These are phyloP conservation scores for Mesembryanthemum crystallinum DNA, from an alignment of 148 eudicot species.

Conservation along the genomic window DNA sequence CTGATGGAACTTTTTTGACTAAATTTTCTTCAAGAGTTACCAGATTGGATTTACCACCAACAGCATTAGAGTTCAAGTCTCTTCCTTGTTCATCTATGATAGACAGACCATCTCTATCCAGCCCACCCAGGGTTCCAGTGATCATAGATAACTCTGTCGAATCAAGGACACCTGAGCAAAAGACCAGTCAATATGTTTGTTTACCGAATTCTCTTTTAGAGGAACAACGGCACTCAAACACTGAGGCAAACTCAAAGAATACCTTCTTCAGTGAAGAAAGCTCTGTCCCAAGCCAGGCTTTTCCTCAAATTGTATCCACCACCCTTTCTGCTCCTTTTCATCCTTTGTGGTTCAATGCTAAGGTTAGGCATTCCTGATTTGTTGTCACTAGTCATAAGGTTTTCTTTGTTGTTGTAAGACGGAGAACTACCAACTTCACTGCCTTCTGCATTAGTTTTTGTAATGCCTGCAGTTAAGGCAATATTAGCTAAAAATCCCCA, in stretches of 20 bases:
- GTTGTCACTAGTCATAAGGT: slow-evolving; percentile 33
- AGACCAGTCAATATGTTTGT: slow-evolving; percentile 12
- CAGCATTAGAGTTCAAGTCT: slow-evolving; percentile 22
- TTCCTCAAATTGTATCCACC: slow-evolving; percentile 75
- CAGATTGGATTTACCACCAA: slow-evolving; percentile 22
- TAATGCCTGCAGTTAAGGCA: slow-evolving; percentile 31
- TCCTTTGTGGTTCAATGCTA: slow-evolving; percentile 59
- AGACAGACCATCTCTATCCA: slow-evolving; percentile 39
- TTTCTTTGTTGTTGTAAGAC: slow-evolving; percentile 62
- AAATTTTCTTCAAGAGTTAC: slow-evolving; percentile 30
- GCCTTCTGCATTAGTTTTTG: slow-evolving; percentile 19
- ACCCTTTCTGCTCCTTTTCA: slow-evolving; percentile 73
- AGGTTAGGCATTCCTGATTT: slow-evolving; percentile 45
- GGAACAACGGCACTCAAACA: slow-evolving; percentile 6
- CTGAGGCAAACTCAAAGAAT: slow-evolving; percentile 16
- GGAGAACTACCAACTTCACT: slow-evolving; percentile 29
- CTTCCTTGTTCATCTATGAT: slow-evolving; percentile 43
- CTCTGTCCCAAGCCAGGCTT: slow-evolving; percentile 97
- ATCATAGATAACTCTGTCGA: slow-evolving; percentile 70
- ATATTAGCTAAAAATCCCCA: background rate
- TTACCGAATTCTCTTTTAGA: background rate
- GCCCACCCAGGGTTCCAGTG: slow-evolving; percentile 40
- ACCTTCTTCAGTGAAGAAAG: slow-evolving; percentile 97
- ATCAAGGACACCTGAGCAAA: slow-evolving; percentile 69
- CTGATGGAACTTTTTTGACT: slow-evolving; percentile 27